Evolutionary conservation across 371 early-diverging fungal species (phyloP).

Genomic region (Ecytonucleospora hepatopenaei): DNA sequence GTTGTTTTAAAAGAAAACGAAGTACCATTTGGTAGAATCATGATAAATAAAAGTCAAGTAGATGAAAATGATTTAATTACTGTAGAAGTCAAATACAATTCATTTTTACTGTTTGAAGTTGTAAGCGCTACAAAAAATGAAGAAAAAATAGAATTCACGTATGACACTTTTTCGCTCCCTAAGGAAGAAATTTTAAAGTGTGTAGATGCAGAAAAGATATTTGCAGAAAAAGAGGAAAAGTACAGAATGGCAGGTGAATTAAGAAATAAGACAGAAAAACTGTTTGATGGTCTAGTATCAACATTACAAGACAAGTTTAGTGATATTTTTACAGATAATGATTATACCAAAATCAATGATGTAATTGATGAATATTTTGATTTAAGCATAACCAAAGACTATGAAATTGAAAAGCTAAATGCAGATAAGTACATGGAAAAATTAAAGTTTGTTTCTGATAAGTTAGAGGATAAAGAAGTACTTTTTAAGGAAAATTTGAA

Average conservation of each 20-base stretch:
- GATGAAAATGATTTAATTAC: slow-evolving; percentile 23
- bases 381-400: neutral
- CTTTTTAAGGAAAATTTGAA: slow-evolving; percentile 3
- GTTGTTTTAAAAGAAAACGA: slow-evolving; percentile 31
- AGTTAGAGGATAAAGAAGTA: slow-evolving; percentile 7
- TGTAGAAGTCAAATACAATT: slow-evolving; percentile 21
- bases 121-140: neutral
- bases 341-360: slow-evolving; percentile 11
- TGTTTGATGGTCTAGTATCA: slow-evolving; percentile 13
- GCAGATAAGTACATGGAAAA: slow-evolving; percentile 4
- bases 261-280: slow-evolving; percentile 31
- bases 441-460: slow-evolving; percentile 14
- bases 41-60: slow-evolving; percentile 14
- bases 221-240: slow-evolving; percentile 16
- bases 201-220: slow-evolving; percentile 17
- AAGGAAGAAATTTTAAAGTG: slow-evolving; percentile 5
- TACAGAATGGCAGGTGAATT: slow-evolving; percentile 23
- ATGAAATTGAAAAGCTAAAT: slow-evolving; percentile 17
- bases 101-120: slow-evolving; percentile 32
- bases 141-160: slow-evolving; percentile 6
- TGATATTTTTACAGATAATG: slow-evolving; percentile 10
- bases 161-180: slow-evolving; percentile 3
- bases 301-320: slow-evolving; percentile 4
- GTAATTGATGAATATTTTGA: slow-evolving; percentile 22
- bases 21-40: slow-evolving; percentile 22